A percentile compares a stretch with the other conserved stretches of the same genome.
phyloP scores from a whole-genome alignment of 2,329 filamentous ascomycete genomes.

The Cytospora piceicola region DNA sequence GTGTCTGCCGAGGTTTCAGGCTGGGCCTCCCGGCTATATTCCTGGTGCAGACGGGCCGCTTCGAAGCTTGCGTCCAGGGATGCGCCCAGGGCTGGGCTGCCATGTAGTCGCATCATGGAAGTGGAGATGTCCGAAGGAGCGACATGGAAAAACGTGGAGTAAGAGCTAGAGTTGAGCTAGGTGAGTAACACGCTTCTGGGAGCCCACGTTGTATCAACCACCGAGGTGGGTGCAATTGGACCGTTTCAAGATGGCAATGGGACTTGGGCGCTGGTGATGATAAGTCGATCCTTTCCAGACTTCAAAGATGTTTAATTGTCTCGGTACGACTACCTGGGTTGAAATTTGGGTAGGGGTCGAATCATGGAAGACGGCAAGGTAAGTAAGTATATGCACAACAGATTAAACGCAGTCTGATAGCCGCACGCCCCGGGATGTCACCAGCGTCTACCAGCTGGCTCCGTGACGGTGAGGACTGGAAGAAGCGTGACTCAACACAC shows the following conservation, averaged over 20 bases:
- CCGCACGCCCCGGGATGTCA: conserved; percentile 15
- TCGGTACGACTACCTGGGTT: background rate
- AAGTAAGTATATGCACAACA: too few species aligned
- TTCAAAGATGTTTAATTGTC: background rate
- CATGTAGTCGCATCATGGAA: conserved; percentile 19
- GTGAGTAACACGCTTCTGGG: conserved; percentile 9
- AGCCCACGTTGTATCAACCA: background rate
- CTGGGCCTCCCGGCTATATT: conserved; percentile 13
- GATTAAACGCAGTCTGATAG: conserved; percentile 6
- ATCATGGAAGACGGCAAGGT: too few species aligned
- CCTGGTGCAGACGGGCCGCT: conserved; percentile 14
- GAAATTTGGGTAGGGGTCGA: background rate
- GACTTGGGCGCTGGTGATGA: background rate
- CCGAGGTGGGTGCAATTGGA: background rate
- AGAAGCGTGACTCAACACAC: background rate
- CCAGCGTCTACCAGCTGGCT: conserved; percentile 12
- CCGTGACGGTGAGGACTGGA: conserved; percentile 23
- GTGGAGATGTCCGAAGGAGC: conserved; percentile 29
- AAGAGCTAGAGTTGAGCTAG: conserved; percentile 18
- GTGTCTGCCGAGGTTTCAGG: conserved; percentile 12
- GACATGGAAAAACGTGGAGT: background rate
- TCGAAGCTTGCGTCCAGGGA: background rate
- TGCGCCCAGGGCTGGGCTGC: background rate
- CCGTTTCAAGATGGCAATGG: too few species aligned
- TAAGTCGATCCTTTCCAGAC: background rate